These are phyloP conservation scores for Calocera viscosa DNA, from an alignment of 768 basidiomycete genomes.

Conservation along the genomic window DNA sequence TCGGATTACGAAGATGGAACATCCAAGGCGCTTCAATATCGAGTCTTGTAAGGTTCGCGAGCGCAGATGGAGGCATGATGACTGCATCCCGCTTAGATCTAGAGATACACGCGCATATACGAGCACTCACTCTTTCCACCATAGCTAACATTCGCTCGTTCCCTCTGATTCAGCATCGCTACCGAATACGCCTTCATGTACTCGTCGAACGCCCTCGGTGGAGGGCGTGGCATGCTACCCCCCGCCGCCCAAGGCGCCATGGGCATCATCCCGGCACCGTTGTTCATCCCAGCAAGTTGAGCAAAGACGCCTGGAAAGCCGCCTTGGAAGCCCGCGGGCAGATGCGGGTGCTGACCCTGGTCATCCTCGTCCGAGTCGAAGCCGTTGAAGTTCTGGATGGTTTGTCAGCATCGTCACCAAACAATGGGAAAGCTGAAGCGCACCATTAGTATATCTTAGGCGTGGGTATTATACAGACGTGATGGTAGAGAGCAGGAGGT, in stretches of 20 bases:
- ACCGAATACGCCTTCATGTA: constrained; percentile 92
- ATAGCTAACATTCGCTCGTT: constrained; percentile 84
- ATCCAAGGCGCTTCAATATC: constrained; percentile 91
- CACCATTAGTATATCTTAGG: constrained; percentile 9
- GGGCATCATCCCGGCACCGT: not conserved
- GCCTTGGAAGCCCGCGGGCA: constrained; percentile 10
- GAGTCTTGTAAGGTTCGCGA: constrained; percentile 73
- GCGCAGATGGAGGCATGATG: constrained; percentile 91
- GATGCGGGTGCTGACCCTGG: not conserved
- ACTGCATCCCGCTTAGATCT: constrained; percentile 37
- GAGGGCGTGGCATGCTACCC: constrained; percentile 19
- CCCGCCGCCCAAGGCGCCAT: constrained; percentile 9
- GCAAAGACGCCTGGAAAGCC: constrained; percentile 16
- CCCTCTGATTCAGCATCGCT: constrained; percentile 77
- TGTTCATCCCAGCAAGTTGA: constrained; percentile 12
- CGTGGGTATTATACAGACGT: constrained; percentile 4
- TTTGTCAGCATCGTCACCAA: constrained; percentile 11
- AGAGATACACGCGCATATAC: constrained; percentile 7
- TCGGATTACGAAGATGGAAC: constrained; percentile 88
- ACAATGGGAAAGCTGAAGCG: not conserved
- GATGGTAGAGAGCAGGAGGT: constrained; percentile 4
- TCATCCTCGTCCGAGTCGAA: constrained; percentile 15
- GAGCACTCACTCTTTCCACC: constrained; percentile 84
- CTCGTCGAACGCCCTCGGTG: constrained; percentile 72
- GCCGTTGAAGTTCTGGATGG: constrained; percentile 11